Conservation (phyloP, 2,329 filamentous ascomycete species). For the Talaromyces funiculosus region DNA sequence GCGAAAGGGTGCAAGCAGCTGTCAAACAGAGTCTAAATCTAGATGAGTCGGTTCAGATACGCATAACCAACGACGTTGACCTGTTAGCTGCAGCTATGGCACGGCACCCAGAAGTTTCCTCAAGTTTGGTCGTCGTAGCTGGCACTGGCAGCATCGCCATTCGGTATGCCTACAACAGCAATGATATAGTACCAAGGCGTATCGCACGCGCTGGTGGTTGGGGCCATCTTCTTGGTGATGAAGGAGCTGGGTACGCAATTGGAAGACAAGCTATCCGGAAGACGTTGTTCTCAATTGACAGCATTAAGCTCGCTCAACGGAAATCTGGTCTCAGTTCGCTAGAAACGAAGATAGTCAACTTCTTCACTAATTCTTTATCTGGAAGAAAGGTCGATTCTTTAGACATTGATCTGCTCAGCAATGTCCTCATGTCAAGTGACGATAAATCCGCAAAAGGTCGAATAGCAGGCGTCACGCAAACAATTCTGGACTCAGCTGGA, state of each 20-base stretch:
- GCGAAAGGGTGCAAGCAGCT: constrained; percentile 21
- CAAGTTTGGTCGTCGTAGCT: constrained; percentile 35
- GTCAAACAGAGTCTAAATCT: constrained; percentile 27
- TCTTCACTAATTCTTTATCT: neutral
- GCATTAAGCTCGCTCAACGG: constrained; percentile 15
- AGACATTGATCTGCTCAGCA: constrained; percentile 8
- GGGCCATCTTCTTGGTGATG: constrained; percentile 42
- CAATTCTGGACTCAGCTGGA: constrained; percentile 2
- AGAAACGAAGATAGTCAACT: neutral
- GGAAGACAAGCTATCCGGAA: constrained; percentile 33
- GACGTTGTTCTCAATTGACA: constrained; percentile 29
- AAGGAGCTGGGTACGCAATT: constrained; percentile 40
- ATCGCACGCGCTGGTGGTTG: constrained; percentile 40
- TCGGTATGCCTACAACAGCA: constrained; percentile 25
- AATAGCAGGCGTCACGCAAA: constrained; percentile 7
- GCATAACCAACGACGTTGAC: constrained; percentile 38
- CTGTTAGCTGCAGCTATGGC: constrained; percentile 29
- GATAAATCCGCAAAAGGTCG: constrained; percentile 5
- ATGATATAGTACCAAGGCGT: constrained; percentile 19
- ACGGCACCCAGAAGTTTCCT: constrained; percentile 13
- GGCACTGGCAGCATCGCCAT: constrained; percentile 44
- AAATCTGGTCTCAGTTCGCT: constrained; percentile 1
- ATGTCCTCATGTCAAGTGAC: constrained; percentile 1
- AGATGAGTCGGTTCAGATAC: constrained; percentile 18
- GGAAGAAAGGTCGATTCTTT: neutral